phyloP scores from a whole-genome alignment of 805 yeast genomes.

The Limtongia smithiae region DNA sequence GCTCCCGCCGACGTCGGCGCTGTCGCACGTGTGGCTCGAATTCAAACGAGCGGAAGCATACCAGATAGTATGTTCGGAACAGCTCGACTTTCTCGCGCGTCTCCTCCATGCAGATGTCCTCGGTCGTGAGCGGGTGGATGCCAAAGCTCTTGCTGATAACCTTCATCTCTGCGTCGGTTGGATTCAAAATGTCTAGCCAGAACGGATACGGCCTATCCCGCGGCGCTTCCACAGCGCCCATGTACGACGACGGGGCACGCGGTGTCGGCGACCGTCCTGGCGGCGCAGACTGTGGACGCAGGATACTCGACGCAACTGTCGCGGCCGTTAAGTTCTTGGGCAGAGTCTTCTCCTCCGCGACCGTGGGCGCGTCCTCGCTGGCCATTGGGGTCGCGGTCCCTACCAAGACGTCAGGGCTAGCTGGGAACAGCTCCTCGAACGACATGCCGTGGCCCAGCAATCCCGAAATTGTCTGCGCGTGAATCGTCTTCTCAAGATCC shows the following conservation, averaged over 20 bases:
- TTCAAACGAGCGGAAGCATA: conserved; percentile 82
- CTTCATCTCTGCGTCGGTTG: conserved; percentile 96
- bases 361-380: conserved; percentile 58
- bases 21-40: conserved; percentile 49
- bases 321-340: background rate
- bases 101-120: conserved; percentile 89
- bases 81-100: conserved; percentile 93
- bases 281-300: background rate
- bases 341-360: conserved; percentile 5
- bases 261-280: background rate
- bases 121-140: conserved; percentile 93
- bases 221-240: background rate
- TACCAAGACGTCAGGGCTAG: conserved; percentile 1
- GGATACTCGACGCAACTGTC: background rate
- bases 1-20: conserved; percentile 34
- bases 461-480: conserved; percentile 79
- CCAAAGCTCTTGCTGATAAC: conserved; percentile 86
- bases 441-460: conserved; percentile 56
- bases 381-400: conserved; percentile 3
- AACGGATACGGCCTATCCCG: conserved; percentile 19
- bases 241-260: background rate
- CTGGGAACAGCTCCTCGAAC: conserved; percentile 62
- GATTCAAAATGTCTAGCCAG: conserved; percentile 90
- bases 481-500: conserved; percentile 80
- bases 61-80: conserved; percentile 83